These are phyloP conservation scores for Allantophomopsis lycopodina DNA, from an alignment of 2,329 filamentous ascomycete genomes.

Conservation along the genomic window DNA sequence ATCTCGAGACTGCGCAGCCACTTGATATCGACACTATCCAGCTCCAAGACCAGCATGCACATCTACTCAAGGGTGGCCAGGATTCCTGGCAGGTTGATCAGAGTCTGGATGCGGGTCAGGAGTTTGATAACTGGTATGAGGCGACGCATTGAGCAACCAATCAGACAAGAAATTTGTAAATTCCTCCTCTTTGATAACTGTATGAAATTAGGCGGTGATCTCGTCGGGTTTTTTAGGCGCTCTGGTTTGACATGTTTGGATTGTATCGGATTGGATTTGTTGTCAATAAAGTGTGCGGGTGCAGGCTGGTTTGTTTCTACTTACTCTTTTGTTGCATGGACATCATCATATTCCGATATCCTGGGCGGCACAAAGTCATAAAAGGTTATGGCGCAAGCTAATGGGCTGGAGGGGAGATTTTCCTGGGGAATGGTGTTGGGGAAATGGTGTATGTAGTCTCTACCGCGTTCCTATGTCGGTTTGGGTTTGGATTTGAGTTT, in stretches of 20 bases:
- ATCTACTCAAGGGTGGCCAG: conserved; percentile 14
- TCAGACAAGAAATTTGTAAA: no score
- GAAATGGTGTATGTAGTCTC: conserved; percentile 1
- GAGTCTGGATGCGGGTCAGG: conserved; percentile 13
- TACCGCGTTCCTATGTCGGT: not conserved
- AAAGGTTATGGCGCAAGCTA: not conserved
- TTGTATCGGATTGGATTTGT: no score
- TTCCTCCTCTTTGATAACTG: no score
- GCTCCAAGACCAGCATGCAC: conserved; percentile 15
- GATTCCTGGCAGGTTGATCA: conserved; percentile 17
- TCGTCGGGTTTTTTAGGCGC: no score
- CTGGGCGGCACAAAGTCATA: not conserved
- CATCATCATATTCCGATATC: no score
- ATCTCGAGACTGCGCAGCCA: conserved; percentile 10
- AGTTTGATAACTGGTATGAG: conserved; percentile 20
- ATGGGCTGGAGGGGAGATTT: not conserved
- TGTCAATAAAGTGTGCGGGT: no score
- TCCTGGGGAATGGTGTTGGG: not conserved
- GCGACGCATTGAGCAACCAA: not conserved
- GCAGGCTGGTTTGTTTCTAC: no score
- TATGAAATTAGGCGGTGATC: no score
- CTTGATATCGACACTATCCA: conserved; percentile 6
- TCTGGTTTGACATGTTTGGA: no score
- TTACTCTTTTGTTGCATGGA: no score
- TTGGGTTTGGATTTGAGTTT: no score